Evolutionary conservation across 2,329 filamentous ascomycete genomes (phyloP).

Genomic region (Lecanicillium sp.): DNA sequence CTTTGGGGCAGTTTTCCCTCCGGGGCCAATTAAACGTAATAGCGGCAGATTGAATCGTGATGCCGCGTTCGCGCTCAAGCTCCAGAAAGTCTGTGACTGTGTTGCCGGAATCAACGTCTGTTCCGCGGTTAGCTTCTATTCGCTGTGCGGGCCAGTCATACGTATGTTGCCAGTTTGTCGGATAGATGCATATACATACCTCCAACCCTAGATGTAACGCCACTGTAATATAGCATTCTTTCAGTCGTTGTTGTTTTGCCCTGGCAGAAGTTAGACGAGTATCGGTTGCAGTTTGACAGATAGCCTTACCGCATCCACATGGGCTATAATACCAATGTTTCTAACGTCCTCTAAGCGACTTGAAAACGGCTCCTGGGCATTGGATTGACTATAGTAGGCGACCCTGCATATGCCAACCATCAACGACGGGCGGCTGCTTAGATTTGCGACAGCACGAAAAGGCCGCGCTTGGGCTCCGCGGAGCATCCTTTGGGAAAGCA

Average conservation of each 20-base stretch:
- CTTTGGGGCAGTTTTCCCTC: conserved; percentile 30
- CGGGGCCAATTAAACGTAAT: conserved; percentile 94
- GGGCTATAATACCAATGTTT: conserved; percentile 97
- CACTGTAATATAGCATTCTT: conserved; percentile 97
- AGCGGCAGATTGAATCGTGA: conserved; percentile 95
- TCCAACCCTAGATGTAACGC: conserved; percentile 79
- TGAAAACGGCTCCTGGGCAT: conserved; percentile 8
- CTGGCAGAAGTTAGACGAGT: conserved; percentile 20
- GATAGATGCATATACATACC: conserved; percentile 31
- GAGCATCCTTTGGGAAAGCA: background rate
- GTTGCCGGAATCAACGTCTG: conserved; percentile 90
- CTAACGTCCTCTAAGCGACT: conserved; percentile 50
- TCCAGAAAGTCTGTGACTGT: conserved; percentile 96
- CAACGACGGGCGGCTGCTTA: background rate
- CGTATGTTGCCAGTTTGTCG: conserved; percentile 4
- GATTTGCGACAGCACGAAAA: background rate
- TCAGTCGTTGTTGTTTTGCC: conserved; percentile 98
- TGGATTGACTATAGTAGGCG: conserved; percentile 9
- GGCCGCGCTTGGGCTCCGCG: background rate
- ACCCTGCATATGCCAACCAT: background rate
- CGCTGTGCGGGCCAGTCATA: too few species aligned
- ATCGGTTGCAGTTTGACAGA: background rate
- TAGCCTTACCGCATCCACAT: conserved; percentile 72
- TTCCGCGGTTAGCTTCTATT: too few species aligned
- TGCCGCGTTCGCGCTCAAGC: conserved; percentile 82